Evolutionary conservation across 495 filamentous ascomycete genomes (phyloP), one percentile per base, ranked within the genome.

Genomic region (Aspergillus bridgeri): DNA sequence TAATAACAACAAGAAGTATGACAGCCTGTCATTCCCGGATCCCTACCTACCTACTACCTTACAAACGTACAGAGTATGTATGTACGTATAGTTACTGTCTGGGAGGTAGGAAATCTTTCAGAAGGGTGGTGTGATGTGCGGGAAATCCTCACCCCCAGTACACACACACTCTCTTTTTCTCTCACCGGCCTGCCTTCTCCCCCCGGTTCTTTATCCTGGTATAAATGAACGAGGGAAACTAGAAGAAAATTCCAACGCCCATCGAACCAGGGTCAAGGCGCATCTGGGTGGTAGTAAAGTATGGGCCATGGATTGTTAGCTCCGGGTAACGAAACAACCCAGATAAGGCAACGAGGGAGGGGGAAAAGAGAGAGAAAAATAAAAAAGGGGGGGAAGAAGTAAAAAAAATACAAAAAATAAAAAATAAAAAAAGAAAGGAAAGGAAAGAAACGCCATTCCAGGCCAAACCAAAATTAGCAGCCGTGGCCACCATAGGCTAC

Each of bases 381-480:
- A n/a, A n/a, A n/a, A n/a, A 50, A 53, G 52, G 49, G 57, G 27
- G n/a, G 18, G 11, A 51, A 29, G 27, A 29, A 60, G 20, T 48
- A 57, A 3, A 24, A 55, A n/a, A n/a, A n/a, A n/a, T n/a, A n/a
- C n/a, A n/a, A n/a, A n/a, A n/a, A n/a, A n/a, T n/a, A n/a, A n/a
- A n/a, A n/a, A n/a, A n/a, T n/a, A n/a, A n/a, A n/a, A n/a, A n/a
- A 50, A 53, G 52, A 52, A 59, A 42, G n/a, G 18, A n/a, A 51
- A 29, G 27, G 11, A 60, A 24, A 53, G 60, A 3, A 24, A 55
- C 29, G 24, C 61, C 60, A 54, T 51, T 42, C 21, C 44, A 58
- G 61, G 52, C 53, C 53, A 45, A 48, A 49, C 59, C 59, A 61
- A 61, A 61, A 59, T 65, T 65, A 60, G 63, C 42, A 57, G 51